These are phyloP conservation scores for Calonectria hongkongensis DNA, from an alignment of 2,329 filamentous ascomycete species.

Conservation along the genomic window DNA sequence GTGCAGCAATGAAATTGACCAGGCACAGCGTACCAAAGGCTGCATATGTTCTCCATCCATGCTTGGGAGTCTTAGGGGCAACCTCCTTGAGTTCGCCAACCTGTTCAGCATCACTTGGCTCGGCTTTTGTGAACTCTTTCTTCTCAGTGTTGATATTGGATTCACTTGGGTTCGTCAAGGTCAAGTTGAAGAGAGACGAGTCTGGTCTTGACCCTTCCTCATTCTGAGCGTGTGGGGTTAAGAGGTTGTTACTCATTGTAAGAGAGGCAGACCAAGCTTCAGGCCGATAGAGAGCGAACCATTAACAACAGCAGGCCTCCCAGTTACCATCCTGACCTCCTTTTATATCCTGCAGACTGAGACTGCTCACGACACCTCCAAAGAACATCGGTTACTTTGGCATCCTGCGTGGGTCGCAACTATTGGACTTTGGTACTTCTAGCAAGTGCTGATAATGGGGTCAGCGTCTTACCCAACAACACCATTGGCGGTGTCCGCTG, in stretches of 20 bases:
- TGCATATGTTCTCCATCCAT: slow-evolving; percentile 46
- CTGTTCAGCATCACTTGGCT: slow-evolving; percentile 6
- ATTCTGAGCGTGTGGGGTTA: background rate
- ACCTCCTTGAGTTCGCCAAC: slow-evolving; percentile 31
- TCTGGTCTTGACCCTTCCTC: background rate
- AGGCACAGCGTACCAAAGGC: slow-evolving; percentile 52
- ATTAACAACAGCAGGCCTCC: background rate
- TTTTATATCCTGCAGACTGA: background rate
- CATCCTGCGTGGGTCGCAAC: background rate
- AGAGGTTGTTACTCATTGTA: background rate
- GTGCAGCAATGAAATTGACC: slow-evolving; percentile 51
- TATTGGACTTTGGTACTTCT: background rate
- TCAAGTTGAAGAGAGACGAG: background rate
- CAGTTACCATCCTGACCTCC: background rate
- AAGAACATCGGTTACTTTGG: background rate
- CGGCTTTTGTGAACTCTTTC: background rate
- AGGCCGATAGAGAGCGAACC: background rate
- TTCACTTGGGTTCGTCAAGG: slow-evolving; percentile 9
- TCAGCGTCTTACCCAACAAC: slow-evolving; percentile 11
- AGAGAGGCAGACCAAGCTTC: background rate
- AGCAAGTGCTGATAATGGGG: slow-evolving; percentile 18
- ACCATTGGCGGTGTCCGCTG: no score
- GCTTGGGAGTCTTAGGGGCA: background rate
- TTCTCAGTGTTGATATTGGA: background rate
- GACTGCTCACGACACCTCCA: background rate